Evolutionary conservation across 2,329 filamentous ascomycete species (phyloP), one percentile per base, ranked within the genome.

Genomic region (Fusarium torulosum): DNA sequence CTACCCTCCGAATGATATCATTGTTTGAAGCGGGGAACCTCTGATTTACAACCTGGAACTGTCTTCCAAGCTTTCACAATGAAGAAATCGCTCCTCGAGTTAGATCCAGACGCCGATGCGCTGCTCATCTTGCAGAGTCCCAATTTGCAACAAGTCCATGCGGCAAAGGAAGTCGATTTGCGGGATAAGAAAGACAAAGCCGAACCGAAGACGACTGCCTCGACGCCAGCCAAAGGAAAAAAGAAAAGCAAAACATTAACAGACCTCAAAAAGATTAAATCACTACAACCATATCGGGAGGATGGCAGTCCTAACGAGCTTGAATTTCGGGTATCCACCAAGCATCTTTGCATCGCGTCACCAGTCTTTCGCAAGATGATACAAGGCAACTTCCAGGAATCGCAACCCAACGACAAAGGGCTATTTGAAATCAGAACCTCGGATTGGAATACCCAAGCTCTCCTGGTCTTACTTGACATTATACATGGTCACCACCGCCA

Each of bases 221-320:
- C 20, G 9, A 17, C 17, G 3, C n/a, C 20, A 33, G 21, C 3
- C 2, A 11, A 27, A n/a, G 1, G 14, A 4, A 6, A 19, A 1
- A 21, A 40, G 4, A 8, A 15, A 8, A 27, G 13, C 7, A 9
- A 11, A 13, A 5, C 8, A 14, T 14, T 37, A 11, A 27, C 8
- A 13, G 8, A 14, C 2, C 2, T 17, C 1, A 7, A 40, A 6
- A 6, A 25, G 0, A 20, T 58, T 7, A 4, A 1, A 6, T 27
- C 17, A 4, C 2, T 58, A 13, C 6, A 8, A 0, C 50, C 50
- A 14, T 33, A 35, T 6, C 7, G 21, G 2, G 1, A 7, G 2
- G 13, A 56, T 35, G 27, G 51, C 0, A n/a, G 45, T 4, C 41
- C 20, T 0, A 56, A 35, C 6, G 4, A 41, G 0, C 6, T 59